Percentiles rank a stretch among this genome's conserved stretches.
Evolutionary conservation across 371 early-diverging fungal species (phyloP).

Genomic region (Mucor velutinosus): DNA sequence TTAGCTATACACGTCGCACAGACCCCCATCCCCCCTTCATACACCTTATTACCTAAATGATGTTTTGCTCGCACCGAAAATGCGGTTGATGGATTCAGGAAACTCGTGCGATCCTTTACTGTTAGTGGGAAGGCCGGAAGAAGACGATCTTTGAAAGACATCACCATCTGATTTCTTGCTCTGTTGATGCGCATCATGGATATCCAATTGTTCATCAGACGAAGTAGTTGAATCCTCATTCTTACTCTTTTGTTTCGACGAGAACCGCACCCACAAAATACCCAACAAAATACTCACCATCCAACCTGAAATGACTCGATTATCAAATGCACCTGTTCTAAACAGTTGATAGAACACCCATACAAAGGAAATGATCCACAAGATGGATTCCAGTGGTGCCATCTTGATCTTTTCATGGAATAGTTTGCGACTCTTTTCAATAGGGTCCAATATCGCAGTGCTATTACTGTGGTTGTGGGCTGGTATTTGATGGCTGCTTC

Average conservation of each 20-base stretch:
- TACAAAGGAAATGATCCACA: constrained; percentile 37
- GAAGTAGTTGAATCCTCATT: constrained; percentile 23
- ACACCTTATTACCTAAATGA: constrained; percentile 20
- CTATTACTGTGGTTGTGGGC: no score
- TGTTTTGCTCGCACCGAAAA: constrained; percentile 23
- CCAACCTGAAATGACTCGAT: constrained; percentile 21
- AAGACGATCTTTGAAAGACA: not conserved
- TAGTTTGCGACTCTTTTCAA: constrained; percentile 3
- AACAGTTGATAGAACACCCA: constrained; percentile 28
- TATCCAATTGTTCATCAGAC: constrained; percentile 25
- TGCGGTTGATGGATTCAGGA: constrained; percentile 14
- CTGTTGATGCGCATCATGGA: not conserved
- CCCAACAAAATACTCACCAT: constrained; percentile 17
- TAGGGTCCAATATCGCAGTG: not conserved
- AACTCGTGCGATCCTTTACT: not conserved
- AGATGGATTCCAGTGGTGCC: constrained; percentile 27
- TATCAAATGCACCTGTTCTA: not conserved
- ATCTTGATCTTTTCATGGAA: constrained; percentile 13
- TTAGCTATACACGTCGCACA: no score
- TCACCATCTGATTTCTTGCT: constrained; percentile 9
- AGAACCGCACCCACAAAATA: not conserved
- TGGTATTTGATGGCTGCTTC: constrained; percentile 6
- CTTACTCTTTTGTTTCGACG: not conserved
- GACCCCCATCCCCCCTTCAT: no score
- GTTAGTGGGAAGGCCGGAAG: not conserved